Base-by-base conservation (phyloP, 2,329 filamentous ascomycete genomes). In the Salinomyces thailandicus region DNA sequence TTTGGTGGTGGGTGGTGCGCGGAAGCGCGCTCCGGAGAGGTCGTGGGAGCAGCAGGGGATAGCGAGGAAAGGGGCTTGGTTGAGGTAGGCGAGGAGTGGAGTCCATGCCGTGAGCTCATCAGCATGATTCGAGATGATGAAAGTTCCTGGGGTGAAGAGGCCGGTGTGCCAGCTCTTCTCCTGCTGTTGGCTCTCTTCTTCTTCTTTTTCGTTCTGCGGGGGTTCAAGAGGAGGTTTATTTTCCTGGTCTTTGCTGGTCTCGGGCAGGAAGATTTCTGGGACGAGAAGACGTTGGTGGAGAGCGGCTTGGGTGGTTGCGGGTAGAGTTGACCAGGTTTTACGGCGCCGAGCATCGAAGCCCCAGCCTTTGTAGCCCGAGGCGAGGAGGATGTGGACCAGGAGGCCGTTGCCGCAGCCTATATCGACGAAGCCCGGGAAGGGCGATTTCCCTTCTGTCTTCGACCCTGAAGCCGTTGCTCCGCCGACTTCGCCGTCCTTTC, bases 41-140 rank as follows among this genome's bases (percentile, higher is more conserved):
- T 81, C 73, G 62, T 96, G 86, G 46, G 85, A 93, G 64, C 91
- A 98, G 64, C 91, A 98, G 1, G 91, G 91, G 30, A 98, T 94
- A 49, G 84, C 82, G 43, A 98, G 76, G 59, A 95, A 98, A 0
- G 86, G 81, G 8, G 81, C 81, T 2, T 73, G 63, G 0, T 81
- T 86, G 2, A 85, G 64, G 5, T 76, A 74, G 1, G 85, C 87
- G 27, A 98, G 73, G 13, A 96, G 72, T 0, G 91, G 91, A 0
- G 91, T 96, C 91, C 91, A 98, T 0, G 85, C 77, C 0, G 91
- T 98, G 11, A 98, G 72, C 62, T 98, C 87, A 56, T 98, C 91
- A 8, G 89, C 89, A 58, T 98, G 91, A 55, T 98, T 98, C 33
- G 86, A 93, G 45, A 98, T 81, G 51, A 98, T 85, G 60, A 98